phyloP scores from a whole-genome alignment of 2,329 filamentous ascomycete species.

The Fusarium drepaniforme region DNA sequence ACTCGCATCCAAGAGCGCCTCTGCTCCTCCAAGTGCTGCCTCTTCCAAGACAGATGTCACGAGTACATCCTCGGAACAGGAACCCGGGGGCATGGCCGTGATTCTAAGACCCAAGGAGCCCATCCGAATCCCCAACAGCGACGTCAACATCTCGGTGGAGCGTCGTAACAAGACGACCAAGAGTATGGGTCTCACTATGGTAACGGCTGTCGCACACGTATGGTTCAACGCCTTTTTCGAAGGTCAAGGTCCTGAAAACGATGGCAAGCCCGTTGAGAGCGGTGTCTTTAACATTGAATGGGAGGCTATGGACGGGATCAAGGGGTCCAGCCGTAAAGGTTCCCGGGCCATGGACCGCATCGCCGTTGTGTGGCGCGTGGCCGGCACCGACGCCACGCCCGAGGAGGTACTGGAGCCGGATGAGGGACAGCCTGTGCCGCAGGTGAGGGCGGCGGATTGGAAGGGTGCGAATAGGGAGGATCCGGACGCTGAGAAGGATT shows the following conservation, averaged over 20 bases:
- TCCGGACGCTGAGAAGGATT: conserved; percentile 64
- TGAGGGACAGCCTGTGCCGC: conserved; percentile 75
- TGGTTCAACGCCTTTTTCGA: conserved; percentile 99
- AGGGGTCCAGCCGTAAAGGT: conserved; percentile 87
- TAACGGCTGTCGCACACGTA: conserved; percentile 92
- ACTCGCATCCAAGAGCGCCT: conserved; percentile 30
- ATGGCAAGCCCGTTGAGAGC: conserved; percentile 73
- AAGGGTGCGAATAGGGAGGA: conserved; percentile 66
- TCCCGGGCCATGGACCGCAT: conserved; percentile 84
- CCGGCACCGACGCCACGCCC: conserved; percentile 40
- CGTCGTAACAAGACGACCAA: conserved; percentile 83
- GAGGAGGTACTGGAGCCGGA: conserved; percentile 70
- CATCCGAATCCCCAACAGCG: conserved; percentile 81
- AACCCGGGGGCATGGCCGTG: conserved; percentile 76
- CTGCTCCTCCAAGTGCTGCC: conserved; percentile 20
- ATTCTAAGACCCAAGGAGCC: conserved; percentile 80
- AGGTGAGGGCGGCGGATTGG: conserved; percentile 81
- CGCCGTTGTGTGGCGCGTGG: conserved; percentile 83
- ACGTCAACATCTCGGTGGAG: conserved; percentile 92
- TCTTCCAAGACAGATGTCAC: conserved; percentile 34
- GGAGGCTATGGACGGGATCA: conserved; percentile 90
- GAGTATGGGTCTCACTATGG: conserved; percentile 86
- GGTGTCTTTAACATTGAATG: conserved; percentile 72
- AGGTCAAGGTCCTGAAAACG: conserved; percentile 78
- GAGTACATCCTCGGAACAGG: conserved; percentile 51